Evolutionary conservation across 805 yeast species (phyloP), one percentile per base, ranked within the genome.

Genomic region (Nakazawaea wickerhamii): DNA sequence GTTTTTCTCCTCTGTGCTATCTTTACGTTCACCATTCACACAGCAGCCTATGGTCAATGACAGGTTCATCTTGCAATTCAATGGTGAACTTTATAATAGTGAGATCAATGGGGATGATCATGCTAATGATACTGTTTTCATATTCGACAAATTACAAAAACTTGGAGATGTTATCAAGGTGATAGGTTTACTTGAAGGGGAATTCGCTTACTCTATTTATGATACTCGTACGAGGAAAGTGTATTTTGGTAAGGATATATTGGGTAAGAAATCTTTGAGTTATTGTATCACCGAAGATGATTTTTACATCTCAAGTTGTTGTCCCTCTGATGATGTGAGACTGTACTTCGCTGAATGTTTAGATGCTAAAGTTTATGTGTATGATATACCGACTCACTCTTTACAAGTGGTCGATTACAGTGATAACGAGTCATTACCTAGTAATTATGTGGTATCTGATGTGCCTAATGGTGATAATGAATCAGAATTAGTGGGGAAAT

Each of bases 31-130:
- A 17, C 98, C 98, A 0, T 75, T 85, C 51, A 79, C 86, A 0
- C 50, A 62, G 23, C 99, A 93, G 59, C 96, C 98, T 0, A 49
- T 79, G 3, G 49, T 45, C 2, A 48, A 48, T 7, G 51, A 44
- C 9, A 57, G 52, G 3, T 69, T 55, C 38, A 53, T 73, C 0
- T 55, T 95, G 7, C 95, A 88, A 55, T 91, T 84, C 62, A 93
- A 95, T 58, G 99, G 99, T 0, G 97, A 93, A 53, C 61, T 93
- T 9, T 93, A 93, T 59, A 81, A 81, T 48, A 50, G 58, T 1
- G 82, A 72, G 28, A 71, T 83, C 18, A 50, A 65, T 25, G 48
- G 51, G 0, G 61, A 44, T 4, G 23, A 22, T 14, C 51, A 49
- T 23, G 41, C 67, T 0, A 85, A 85, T 56, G 97, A 90, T 59